Evolutionary conservation across 1,284 basidiomycete species (phyloP).

Genomic region (Porodaedalea pini): DNA sequence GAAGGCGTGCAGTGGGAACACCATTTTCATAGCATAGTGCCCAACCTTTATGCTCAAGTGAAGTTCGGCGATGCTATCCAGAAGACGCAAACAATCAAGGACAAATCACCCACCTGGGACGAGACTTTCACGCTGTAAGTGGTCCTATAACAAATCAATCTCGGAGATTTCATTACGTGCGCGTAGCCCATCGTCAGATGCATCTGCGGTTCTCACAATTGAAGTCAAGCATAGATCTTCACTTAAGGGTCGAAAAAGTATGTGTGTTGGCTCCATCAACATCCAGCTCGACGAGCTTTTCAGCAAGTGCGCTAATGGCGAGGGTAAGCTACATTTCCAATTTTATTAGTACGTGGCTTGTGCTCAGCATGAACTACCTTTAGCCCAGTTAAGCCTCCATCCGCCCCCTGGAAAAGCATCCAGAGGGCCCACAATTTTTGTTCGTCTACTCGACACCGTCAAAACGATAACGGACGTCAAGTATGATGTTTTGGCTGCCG

Average conservation of each 20-base stretch:
- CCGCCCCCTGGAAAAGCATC: neutral
- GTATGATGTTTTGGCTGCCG: neutral
- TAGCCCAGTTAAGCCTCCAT: neutral
- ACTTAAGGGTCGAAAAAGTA: neutral
- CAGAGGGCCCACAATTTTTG: neutral
- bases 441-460: neutral
- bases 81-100: neutral
- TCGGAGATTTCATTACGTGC: neutral
- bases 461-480: neutral
- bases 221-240: neutral
- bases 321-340: neutral
- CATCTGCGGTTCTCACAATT: neutral
- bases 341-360: neutral
- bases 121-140: neutral
- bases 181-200: neutral
- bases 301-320: neutral
- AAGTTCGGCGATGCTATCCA: neutral
- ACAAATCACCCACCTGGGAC: neutral
- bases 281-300: neutral
- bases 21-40: neutral
- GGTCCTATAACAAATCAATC: neutral
- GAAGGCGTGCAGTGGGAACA: neutral
- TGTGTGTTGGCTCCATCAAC: neutral
- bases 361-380: neutral
- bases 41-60: neutral